These are phyloP conservation scores for Amanita molliuscula DNA, from an alignment of 768 basidiomycete genomes.

Conservation along the genomic window DNA sequence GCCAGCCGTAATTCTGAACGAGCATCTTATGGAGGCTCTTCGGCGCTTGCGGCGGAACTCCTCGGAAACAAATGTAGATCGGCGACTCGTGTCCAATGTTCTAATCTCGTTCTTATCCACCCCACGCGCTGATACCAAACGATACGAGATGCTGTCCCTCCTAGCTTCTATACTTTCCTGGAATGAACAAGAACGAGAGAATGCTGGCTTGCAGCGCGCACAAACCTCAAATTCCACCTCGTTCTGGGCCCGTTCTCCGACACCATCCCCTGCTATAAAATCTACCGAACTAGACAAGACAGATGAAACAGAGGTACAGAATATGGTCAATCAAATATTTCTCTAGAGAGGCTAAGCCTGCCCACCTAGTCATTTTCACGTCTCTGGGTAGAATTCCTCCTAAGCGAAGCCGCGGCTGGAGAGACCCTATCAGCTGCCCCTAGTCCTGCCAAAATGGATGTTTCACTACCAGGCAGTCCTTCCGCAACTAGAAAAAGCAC, in stretches of 20 bases:
- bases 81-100: constrained; percentile 90
- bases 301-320: constrained; percentile 71
- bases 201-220: constrained; percentile 72
- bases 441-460: constrained; percentile 17
- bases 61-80: constrained; percentile 86
- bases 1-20: constrained; percentile 90
- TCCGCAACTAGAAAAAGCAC: constrained; percentile 8
- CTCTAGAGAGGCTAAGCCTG: constrained; percentile 1
- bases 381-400: constrained; percentile 95
- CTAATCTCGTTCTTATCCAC: constrained; percentile 84
- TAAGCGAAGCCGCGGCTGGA: constrained; percentile 72
- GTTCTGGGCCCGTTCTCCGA: constrained; percentile 30
- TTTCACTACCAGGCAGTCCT: constrained; percentile 26
- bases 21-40: constrained; percentile 96
- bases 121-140: constrained; percentile 85
- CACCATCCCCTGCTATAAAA: constrained; percentile 25
- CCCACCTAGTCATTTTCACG: constrained; percentile 81
- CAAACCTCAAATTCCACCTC: constrained; percentile 16
- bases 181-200: constrained; percentile 85
- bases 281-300: constrained; percentile 60
- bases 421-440: constrained; percentile 17
- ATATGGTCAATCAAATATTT: neutral
- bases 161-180: constrained; percentile 87
- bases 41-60: constrained; percentile 83
- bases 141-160: constrained; percentile 92